Conservation (phyloP, 2,329 filamentous ascomycete species). For the Penicillium sp. region DNA sequence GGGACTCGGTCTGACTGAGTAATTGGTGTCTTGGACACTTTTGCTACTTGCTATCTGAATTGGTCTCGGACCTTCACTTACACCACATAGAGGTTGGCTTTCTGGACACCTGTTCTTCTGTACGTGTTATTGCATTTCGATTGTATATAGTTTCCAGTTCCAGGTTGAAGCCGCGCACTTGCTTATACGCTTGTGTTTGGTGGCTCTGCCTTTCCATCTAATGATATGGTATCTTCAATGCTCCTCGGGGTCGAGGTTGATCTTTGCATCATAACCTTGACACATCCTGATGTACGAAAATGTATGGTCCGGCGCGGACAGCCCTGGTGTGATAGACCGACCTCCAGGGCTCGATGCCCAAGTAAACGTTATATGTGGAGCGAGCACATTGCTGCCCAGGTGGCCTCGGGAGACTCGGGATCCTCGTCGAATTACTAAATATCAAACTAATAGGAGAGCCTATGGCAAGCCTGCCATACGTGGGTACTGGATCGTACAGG, state of each 20-base stretch:
- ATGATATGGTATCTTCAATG: constrained; percentile 17
- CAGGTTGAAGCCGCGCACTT: constrained; percentile 8
- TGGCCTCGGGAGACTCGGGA: no score
- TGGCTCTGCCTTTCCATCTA: constrained; percentile 17
- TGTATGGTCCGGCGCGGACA: no score
- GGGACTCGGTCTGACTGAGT: constrained; percentile 40
- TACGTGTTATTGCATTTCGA: constrained; percentile 21
- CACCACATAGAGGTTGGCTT: constrained; percentile 22
- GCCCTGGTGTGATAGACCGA: no score
- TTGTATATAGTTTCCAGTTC: constrained; percentile 26
- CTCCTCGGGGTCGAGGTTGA: neutral
- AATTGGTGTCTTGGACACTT: neutral
- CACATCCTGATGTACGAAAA: no score
- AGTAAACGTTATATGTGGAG: no score
- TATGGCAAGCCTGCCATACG: neutral
- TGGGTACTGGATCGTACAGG: constrained; percentile 18
- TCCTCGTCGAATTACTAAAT: neutral
- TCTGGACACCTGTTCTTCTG: constrained; percentile 11
- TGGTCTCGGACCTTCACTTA: constrained; percentile 1
- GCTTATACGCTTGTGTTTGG: constrained; percentile 7
- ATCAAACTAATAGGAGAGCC: neutral
- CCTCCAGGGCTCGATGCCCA: no score
- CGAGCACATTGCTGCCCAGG: no score
- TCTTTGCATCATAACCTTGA: no score
- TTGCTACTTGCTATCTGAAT: neutral